Base-by-base conservation (phyloP, 2,329 filamentous ascomycete genomes). In the Diaporthe destruens region DNA sequence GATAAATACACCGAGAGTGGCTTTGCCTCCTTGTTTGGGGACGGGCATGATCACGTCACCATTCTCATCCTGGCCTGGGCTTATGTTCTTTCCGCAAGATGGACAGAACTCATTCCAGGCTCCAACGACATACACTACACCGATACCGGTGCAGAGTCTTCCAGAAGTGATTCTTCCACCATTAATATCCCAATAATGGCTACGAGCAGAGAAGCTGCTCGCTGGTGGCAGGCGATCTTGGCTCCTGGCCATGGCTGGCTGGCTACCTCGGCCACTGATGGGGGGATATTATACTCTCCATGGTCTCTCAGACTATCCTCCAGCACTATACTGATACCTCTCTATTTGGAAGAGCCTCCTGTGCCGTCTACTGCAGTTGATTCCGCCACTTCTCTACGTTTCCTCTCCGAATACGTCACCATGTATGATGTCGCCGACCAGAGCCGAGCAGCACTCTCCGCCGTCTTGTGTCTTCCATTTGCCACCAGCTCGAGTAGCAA, bases 11-110 rank as follows among this genome's bases (percentile, higher is more conserved):
- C 23, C 25, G 49, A 42, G n/a, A 55, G 32, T 9, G 65, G 49
- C n/a, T 16, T 54, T 7, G 14, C 12, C 3, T 55, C 51, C 65
- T 55, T 51, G 3, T 8, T 68, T 32, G 65, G 65, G 65, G 65
- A 53, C 4, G 42, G 55, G 7, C 49, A 68, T 23, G 47, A 42
- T 68, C 65, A 68, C 4, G 16, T 68, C 32, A n/a, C 34, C 34
- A 44, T 54, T 23, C 65, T 54, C 14, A n/a, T 44, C 32, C 49
- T 54, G 11, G 53, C 67, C 9, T 69, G 53, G 67, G 54, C 67
- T n/a, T 69, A 57, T 23, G 36, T 69, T 57, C 44, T 69, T 25
- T 69, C 67, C 12, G 54, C 67, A 23, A 51, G 67, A 36, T 69
- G 67, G 67, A 59, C 67, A 16, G 67, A 69, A 36, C 6, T 59